phyloP scores from a whole-genome alignment of 2,329 filamentous ascomycete genomes.

The Fusarium phyllophilum region DNA sequence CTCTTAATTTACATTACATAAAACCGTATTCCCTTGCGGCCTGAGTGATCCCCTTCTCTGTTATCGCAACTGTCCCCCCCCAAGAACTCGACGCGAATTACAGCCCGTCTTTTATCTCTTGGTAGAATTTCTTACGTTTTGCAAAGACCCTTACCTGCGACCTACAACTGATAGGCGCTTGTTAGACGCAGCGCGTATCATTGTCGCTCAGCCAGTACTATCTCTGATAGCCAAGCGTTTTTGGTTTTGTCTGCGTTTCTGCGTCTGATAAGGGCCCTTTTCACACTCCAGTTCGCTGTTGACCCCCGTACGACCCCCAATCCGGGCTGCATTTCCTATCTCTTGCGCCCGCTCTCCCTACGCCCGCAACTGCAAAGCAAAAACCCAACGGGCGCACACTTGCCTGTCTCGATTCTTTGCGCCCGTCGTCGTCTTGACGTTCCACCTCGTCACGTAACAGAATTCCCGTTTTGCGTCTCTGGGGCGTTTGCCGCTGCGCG shows the following conservation, averaged over 20 bases:
- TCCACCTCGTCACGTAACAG: constrained; percentile 49
- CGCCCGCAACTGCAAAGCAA: constrained; percentile 53
- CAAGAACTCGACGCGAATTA: constrained; percentile 43
- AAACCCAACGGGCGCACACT: constrained; percentile 50
- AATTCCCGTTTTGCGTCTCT: constrained; percentile 49
- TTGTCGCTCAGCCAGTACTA: constrained; percentile 21
- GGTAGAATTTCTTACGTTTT: constrained; percentile 47
- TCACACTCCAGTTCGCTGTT: constrained; percentile 26
- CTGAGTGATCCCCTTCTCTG: constrained; percentile 46
- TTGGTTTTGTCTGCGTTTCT: constrained; percentile 15
- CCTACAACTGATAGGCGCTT: constrained; percentile 44
- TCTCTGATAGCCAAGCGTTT: constrained; percentile 34
- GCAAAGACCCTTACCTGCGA: constrained; percentile 38
- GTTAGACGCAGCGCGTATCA: constrained; percentile 41
- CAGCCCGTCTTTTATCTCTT: constrained; percentile 48
- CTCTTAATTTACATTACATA: constrained; percentile 53
- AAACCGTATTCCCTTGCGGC: constrained; percentile 45
- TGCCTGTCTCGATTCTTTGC: constrained; percentile 43
- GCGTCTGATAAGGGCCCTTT: constrained; percentile 22
- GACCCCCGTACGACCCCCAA: constrained; percentile 47
- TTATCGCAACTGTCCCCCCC: constrained; percentile 46
- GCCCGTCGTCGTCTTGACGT: constrained; percentile 45
- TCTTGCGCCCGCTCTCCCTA: constrained; percentile 50
- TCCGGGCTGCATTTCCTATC: constrained; percentile 40
- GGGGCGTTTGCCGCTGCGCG: constrained; percentile 52